Base-by-base conservation (phyloP, 148 eudicot genomes). In the Silene conica region DNA sequence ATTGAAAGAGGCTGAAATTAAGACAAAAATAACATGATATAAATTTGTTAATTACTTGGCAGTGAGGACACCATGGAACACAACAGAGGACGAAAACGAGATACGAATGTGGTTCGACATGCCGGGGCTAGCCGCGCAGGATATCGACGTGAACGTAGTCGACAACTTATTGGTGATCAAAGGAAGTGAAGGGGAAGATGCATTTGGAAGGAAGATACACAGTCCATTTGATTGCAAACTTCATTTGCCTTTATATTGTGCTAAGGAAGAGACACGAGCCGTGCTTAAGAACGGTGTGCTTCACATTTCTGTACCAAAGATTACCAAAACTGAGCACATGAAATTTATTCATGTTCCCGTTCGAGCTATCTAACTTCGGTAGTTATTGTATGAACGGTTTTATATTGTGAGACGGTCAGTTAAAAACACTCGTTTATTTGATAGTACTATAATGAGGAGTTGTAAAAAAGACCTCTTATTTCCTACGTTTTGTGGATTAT, bases 31-130 rank as follows among this genome's bases (percentile, higher is more conserved):
- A 18, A 15, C 59, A 55, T 55, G 18, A 55, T 2, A 18, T 12
- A 26, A 63, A 63, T 11, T 28, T 59, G 25, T n/a, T 9, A 0
- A 59, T 7, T 10, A 4, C 8, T 57, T 2, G 2, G 52, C 54
- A 77, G 79, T 70, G 46, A 73, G 73, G 48, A 61, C 74, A 5
- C 74, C 79, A n/a, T 77, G 70, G 74, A 50, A 54, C 70, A 52
- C 62, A 6, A 70, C 63, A 2, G 79, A 77, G 70, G 79, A 77
- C 10, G 74, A 77, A 3, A 48, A 8, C 13, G 74, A 19, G 55
- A 48, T 77, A 19, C 50, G 23, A 34, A 61, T 77, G 69, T 52
- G 74, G 69, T 28, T 70, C 52, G 79, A 77, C 74, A 8, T 77
- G 74, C 78, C 78, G 0, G 78, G 78, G 50, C 1, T 75, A 16